These are phyloP conservation scores for Globisporangium takayamanum DNA, from an alignment of 352 stramenopile genomes.

Conservation along the genomic window DNA sequence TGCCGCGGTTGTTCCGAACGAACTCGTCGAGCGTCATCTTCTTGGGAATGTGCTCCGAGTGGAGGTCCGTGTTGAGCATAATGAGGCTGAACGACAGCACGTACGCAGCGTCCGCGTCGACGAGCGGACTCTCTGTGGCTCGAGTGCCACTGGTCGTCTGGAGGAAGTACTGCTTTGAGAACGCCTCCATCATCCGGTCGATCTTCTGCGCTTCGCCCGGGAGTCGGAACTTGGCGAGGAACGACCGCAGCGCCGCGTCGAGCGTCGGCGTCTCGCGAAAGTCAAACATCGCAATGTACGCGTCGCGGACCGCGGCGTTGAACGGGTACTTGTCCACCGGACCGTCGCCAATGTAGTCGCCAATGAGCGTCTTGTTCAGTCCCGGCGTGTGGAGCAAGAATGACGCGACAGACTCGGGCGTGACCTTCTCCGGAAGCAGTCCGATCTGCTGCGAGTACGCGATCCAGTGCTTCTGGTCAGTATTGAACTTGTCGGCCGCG, in stretches of 20 bases:
- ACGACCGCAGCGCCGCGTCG: slow-evolving; percentile 89
- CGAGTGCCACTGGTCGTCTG: slow-evolving; percentile 37
- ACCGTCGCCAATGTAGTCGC: slow-evolving; percentile 95
- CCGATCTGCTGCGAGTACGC: slow-evolving; percentile 85
- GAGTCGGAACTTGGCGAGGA: slow-evolving; percentile 93
- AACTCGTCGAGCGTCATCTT: slow-evolving; percentile 89
- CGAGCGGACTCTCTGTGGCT: slow-evolving; percentile 29
- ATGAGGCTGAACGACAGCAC: slow-evolving; percentile 98
- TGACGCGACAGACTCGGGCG: slow-evolving; percentile 83
- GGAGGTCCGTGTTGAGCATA: slow-evolving; percentile 99
- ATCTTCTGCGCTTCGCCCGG: slow-evolving; percentile 98
- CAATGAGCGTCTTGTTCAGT: slow-evolving; percentile 92
- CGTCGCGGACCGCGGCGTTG: slow-evolving; percentile 80
- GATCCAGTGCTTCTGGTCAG: slow-evolving; percentile 90
- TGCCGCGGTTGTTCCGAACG: slow-evolving; percentile 82
- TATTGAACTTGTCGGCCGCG: slow-evolving; percentile 94
- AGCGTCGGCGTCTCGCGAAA: slow-evolving; percentile 86
- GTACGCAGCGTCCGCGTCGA: slow-evolving; percentile 91
- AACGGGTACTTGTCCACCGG: slow-evolving; percentile 96
- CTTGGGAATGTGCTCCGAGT: slow-evolving; percentile 88
- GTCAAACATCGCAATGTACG: slow-evolving; percentile 92
- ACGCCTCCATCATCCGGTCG: slow-evolving; percentile 96
- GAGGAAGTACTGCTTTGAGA: slow-evolving; percentile 90
- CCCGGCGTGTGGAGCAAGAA: slow-evolving; percentile 94
- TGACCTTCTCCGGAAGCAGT: slow-evolving; percentile 74